Conservation (phyloP, 768 basidiomycete genomes). For the Suillus decipiens region DNA sequence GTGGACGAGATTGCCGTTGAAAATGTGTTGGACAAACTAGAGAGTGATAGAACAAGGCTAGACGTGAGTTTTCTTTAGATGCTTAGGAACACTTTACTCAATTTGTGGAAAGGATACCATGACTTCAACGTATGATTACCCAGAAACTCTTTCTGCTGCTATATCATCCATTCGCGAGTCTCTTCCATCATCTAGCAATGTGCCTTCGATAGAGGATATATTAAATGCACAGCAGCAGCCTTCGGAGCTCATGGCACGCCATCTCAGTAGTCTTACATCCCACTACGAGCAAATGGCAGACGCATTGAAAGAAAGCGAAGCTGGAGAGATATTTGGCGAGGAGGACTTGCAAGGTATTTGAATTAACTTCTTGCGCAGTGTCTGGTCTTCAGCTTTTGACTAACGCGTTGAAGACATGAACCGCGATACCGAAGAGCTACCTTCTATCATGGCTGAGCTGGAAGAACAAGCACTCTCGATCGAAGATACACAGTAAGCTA, state of each 20-base stretch:
- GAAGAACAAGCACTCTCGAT: constrained; percentile 59
- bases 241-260: constrained; percentile 67
- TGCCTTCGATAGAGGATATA: constrained; percentile 47
- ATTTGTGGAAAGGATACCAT: constrained; percentile 51
- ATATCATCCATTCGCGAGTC: constrained; percentile 57
- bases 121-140: constrained; percentile 64
- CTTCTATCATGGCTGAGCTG: constrained; percentile 71
- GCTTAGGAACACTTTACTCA: neutral
- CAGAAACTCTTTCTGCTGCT: constrained; percentile 58
- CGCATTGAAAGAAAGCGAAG: constrained; percentile 66
- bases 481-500: constrained; percentile 52
- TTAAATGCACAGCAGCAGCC: constrained; percentile 51
- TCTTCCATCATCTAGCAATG: constrained; percentile 42
- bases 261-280: constrained; percentile 67
- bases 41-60: constrained; percentile 63
- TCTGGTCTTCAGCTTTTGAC: neutral
- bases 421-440: constrained; percentile 77
- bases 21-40: constrained; percentile 70
- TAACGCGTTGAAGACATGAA: constrained; percentile 62
- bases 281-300: constrained; percentile 80
- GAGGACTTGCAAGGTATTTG: constrained; percentile 66
- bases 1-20: constrained; percentile 84
- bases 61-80: constrained; percentile 51
- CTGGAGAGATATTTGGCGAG: constrained; percentile 65
- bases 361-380: neutral